phyloP scores from a whole-genome alignment of 1,139 yeast species.

The Lodderomyces jiufengensis region DNA sequence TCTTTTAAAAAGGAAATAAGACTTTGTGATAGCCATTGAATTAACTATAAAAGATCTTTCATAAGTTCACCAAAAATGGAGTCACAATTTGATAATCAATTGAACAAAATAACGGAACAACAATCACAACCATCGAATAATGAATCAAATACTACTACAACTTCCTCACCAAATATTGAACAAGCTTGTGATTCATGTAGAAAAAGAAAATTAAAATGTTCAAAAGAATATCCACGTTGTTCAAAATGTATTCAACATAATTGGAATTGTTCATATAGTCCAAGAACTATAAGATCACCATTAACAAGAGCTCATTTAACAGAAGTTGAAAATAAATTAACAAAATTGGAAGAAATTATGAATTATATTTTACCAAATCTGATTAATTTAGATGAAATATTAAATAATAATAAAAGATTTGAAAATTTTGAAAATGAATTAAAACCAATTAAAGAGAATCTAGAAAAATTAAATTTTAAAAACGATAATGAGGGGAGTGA shows the following conservation, averaged over 20 bases:
- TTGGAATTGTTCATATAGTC: conserved; percentile 76
- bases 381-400: conserved; percentile 20
- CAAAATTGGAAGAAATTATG: conserved; percentile 52
- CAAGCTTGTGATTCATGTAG: conserved; percentile 61
- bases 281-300: conserved; percentile 75
- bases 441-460: conserved; percentile 13
- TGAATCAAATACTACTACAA: too few relatives aligned
- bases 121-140: too few relatives aligned
- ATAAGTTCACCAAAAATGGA: too few relatives aligned
- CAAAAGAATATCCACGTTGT: conserved; percentile 71
- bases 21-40: too few relatives aligned
- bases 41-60: too few relatives aligned
- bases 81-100: not conserved
- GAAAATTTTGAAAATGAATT: conserved; percentile 23
- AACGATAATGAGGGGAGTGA: not conserved
- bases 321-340: conserved; percentile 64
- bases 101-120: not conserved
- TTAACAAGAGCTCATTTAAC: conserved; percentile 79
- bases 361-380: conserved; percentile 31
- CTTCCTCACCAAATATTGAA: conserved; percentile 25
- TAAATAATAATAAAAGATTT: conserved; percentile 18
- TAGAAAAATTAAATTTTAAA: too few relatives aligned
- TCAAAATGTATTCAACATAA: conserved; percentile 68
- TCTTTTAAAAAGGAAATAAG: too few relatives aligned
- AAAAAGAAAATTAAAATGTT: conserved; percentile 53